Conservation (phyloP, 495 filamentous ascomycete species). For the Glonium stellatum region DNA sequence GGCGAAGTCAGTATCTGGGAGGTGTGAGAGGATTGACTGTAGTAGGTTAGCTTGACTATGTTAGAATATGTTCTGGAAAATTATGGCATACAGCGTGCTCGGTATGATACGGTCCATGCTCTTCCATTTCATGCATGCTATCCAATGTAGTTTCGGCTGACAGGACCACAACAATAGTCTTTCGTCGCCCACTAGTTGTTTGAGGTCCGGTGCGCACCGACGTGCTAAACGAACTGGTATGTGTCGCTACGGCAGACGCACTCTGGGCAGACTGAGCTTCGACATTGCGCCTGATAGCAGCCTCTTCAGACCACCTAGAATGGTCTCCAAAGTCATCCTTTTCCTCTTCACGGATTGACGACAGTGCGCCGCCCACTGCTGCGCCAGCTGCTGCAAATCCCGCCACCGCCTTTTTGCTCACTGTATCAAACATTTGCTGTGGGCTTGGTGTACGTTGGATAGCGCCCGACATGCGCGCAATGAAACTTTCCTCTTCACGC, state of each 20-base stretch:
- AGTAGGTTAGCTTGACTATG: conserved; percentile 8
- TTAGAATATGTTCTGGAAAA: conserved; percentile 23
- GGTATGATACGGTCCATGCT: conserved; percentile 45
- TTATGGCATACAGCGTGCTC: conserved; percentile 68
- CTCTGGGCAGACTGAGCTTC: conserved; percentile 25
- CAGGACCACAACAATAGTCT: conserved; percentile 76
- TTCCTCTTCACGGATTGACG: conserved; percentile 78
- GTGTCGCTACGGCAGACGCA: conserved; percentile 19
- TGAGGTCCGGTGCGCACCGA: conserved; percentile 27
- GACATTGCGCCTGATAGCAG: conserved; percentile 40
- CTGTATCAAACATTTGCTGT: conserved; percentile 76
- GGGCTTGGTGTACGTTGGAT: conserved; percentile 81
- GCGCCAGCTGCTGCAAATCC: conserved; percentile 79
- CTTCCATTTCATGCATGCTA: conserved; percentile 46
- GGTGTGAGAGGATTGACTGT: conserved; percentile 83
- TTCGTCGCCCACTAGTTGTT: conserved; percentile 48
- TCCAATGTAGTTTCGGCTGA: conserved; percentile 61
- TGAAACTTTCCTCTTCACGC: conserved; percentile 50
- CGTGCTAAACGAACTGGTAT: conserved; percentile 24
- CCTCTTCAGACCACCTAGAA: conserved; percentile 77
- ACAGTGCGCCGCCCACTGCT: conserved; percentile 68
- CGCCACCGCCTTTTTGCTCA: conserved; percentile 66
- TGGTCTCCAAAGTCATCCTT: conserved; percentile 69
- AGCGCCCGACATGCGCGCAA: conserved; percentile 73
- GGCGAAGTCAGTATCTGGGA: conserved; percentile 63